Evolutionary conservation across 208 protist species (phyloP).

Genomic region (Naegleria fowleri): DNA sequence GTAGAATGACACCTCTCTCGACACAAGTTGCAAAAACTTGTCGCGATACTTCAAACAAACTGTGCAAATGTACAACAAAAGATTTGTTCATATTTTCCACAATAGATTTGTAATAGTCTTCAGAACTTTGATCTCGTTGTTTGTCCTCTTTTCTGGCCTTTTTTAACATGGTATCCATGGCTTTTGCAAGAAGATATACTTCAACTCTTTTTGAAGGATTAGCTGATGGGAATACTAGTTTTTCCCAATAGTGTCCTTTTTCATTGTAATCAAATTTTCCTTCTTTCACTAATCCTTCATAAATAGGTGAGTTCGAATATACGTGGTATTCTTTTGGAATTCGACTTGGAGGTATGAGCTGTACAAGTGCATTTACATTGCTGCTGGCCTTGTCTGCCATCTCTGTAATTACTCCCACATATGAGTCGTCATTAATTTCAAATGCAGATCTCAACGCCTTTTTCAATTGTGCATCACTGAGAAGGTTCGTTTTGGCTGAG

Average conservation of each 20-base stretch:
- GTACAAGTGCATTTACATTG: neutral
- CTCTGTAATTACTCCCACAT: neutral
- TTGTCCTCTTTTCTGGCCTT: neutral
- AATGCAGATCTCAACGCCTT: neutral
- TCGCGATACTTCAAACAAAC: conserved; percentile 5
- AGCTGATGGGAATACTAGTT: conserved; percentile 13
- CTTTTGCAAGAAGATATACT: conserved; percentile 5
- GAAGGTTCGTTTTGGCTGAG: neutral
- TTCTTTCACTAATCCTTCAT: neutral
- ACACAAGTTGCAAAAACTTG: conserved; percentile 14
- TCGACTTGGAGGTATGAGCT: neutral
- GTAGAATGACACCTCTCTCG: neutral
- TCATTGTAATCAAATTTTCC: neutral
- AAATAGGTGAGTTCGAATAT: conserved; percentile 4
- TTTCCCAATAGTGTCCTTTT: neutral
- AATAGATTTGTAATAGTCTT: neutral
- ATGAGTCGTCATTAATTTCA: neutral
- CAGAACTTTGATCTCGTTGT: neutral
- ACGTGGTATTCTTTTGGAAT: neutral
- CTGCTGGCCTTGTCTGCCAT: neutral
- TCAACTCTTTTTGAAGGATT: neutral
- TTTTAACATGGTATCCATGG: neutral
- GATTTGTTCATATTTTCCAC: neutral
- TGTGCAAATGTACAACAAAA: neutral
- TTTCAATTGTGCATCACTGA: neutral